A percentile compares a stretch with the other conserved stretches of the same genome.
phyloP scores from a whole-genome alignment of 1,139 yeast genomes.

The Groenewaldozyma sp. region DNA sequence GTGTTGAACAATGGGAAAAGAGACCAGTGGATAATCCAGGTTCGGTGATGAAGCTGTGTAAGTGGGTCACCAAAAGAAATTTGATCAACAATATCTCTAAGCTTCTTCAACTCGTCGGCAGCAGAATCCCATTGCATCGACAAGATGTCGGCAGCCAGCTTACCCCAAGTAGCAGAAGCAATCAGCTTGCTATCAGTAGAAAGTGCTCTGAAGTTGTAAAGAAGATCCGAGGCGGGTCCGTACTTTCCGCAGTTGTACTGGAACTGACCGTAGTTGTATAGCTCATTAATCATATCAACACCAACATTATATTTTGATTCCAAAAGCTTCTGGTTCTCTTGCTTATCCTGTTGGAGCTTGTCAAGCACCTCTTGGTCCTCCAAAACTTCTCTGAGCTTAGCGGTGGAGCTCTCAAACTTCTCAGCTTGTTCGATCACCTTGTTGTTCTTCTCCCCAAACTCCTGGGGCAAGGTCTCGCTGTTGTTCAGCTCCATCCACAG shows the following conservation, averaged over 20 bases:
- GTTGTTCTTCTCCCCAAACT: conserved; percentile 27
- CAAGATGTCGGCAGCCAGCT: conserved; percentile 48
- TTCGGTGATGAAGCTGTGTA: conserved; percentile 49
- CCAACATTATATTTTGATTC: conserved; percentile 38
- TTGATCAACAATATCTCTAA: conserved; percentile 48
- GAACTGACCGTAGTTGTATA: conserved; percentile 48
- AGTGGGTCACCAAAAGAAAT: conserved; percentile 44
- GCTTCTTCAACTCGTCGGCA: conserved; percentile 40
- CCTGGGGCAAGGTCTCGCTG: conserved; percentile 31
- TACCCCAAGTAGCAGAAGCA: conserved; percentile 56
- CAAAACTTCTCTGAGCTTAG: conserved; percentile 38
- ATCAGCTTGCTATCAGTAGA: conserved; percentile 42
- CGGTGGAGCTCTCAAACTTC: conserved; percentile 37
- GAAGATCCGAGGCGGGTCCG: conserved; percentile 45
- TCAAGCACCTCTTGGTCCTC: conserved; percentile 39
- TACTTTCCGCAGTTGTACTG: conserved; percentile 55
- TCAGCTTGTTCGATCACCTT: conserved; percentile 32
- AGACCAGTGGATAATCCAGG: conserved; percentile 61
- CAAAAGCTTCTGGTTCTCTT: conserved; percentile 39
- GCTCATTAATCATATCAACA: conserved; percentile 40
- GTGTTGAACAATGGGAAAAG: conserved; percentile 49
- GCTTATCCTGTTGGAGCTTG: conserved; percentile 45
- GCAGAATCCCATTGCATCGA: conserved; percentile 44
- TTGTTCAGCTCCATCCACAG: conserved; percentile 36
- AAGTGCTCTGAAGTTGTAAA: conserved; percentile 46